Percentiles rank a stretch among this genome's conserved stretches.
Evolutionary conservation across 2,329 filamentous ascomycete species (phyloP).

Genomic region (Cercospora citrullina): DNA sequence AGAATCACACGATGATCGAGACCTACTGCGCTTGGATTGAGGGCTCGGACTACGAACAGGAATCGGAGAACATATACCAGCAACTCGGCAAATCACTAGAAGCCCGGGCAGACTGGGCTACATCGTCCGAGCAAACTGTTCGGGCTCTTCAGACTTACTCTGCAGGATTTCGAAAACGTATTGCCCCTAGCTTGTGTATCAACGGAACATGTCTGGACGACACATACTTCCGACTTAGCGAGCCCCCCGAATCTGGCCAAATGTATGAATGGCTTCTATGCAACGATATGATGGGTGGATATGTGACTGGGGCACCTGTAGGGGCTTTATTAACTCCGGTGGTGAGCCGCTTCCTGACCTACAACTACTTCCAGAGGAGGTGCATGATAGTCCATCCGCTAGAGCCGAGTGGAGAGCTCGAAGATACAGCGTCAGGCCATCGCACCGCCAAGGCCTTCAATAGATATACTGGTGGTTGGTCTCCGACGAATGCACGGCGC

Average conservation of each 20-base stretch:
- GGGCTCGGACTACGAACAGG: neutral
- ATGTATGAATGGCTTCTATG: neutral
- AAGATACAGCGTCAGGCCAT: conserved; percentile 31
- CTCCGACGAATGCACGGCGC: conserved; percentile 54
- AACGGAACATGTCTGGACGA: neutral
- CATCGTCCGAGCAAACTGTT: neutral
- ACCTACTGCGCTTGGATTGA: neutral
- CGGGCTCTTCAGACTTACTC: neutral
- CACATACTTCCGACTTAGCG: neutral
- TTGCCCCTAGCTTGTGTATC: neutral
- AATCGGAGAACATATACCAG: neutral
- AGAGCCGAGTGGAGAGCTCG: neutral
- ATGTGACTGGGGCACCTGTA: neutral
- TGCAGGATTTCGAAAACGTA: neutral
- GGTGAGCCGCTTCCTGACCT: neutral
- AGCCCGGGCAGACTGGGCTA: neutral
- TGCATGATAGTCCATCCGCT: neutral
- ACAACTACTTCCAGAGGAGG: conserved; percentile 2
- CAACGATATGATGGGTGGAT: neutral
- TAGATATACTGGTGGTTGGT: conserved; percentile 58
- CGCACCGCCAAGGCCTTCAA: conserved; percentile 58
- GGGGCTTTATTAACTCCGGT: neutral
- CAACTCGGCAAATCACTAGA: neutral
- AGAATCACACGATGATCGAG: neutral
- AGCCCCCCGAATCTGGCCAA: neutral